Conservation (phyloP, 225 moss, liverwort and hornwort species). For the Rhytidiadelphus loreus region DNA sequence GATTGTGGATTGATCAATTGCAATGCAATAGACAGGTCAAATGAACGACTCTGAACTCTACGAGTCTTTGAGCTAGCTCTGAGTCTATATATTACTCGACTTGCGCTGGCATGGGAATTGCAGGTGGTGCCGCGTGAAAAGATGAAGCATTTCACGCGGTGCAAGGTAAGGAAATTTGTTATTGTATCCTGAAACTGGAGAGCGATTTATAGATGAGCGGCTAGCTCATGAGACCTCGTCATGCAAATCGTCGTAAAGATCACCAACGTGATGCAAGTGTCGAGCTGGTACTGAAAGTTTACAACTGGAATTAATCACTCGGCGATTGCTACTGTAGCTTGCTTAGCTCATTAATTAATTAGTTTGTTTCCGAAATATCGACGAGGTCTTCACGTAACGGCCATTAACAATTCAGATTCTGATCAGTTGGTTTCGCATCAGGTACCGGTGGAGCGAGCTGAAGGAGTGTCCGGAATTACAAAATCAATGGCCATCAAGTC, state of each 20-base stretch:
- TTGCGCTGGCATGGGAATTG: not conserved
- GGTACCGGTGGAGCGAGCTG: not conserved
- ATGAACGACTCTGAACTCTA: not conserved
- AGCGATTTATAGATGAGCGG: not conserved
- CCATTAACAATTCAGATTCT: not conserved
- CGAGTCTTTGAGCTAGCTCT: not conserved
- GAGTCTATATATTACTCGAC: not conserved
- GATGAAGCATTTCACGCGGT: not conserved
- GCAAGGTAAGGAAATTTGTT: too few relatives aligned
- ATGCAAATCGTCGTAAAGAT: not conserved
- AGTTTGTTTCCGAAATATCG: not conserved
- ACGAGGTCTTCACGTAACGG: not conserved
- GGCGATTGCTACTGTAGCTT: not conserved
- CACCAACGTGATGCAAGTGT: not conserved
- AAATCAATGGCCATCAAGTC: not conserved
- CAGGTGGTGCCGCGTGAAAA: not conserved
- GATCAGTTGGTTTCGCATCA: not conserved
- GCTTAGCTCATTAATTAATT: not conserved
- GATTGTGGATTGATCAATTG: too few relatives aligned
- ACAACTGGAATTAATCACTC: not conserved
- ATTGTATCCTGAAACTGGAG: not conserved
- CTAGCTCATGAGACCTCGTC: not conserved
- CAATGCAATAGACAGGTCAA: not conserved
- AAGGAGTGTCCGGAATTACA: not conserved
- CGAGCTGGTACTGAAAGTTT: not conserved